Base-by-base conservation (phyloP, 1,284 basidiomycete species). In the Rhizopogon hawkerae region DNA sequence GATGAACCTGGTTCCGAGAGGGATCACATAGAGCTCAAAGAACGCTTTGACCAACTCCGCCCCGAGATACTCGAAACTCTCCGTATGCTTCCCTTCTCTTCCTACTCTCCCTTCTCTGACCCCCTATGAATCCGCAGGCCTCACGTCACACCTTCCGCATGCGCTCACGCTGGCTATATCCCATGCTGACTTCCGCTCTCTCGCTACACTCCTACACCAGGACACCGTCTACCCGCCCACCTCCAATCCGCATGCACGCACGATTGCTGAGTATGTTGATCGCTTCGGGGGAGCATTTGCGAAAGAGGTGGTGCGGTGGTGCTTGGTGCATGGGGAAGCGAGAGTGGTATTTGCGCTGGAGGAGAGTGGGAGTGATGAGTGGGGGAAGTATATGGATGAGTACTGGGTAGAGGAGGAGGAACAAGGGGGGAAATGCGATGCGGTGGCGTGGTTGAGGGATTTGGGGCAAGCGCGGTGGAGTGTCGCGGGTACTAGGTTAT, bases 361-460 rank as follows among this genome's bases (percentile, higher is more conserved):
- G 39, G 60, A 49, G 8, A 43, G 41, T 21, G 41, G 41, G 16
- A 43, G 29, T 7, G 41, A 8, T 5, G 45, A 55, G 34, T 57
- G 56, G 52, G 52, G 47, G 23, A 65, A 65, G 0, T 80, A 90
- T 45, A 72, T 98, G 52, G 85, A 89, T 56, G 73, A 73, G 35
- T 94, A 89, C 68, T 89, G 98, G 60, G 68, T 71, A 18, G 64
- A 64, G 3, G 61, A 50, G 4, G 55, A 60, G 16, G 53, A 49
- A 3, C 33, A 37, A 11, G 38, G 26, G 11, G 35, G 31, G 1
- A 51, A 14, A 34, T 46, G 54, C 34, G 63, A 64, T 37, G 69
- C 79, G 13, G 77, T 93, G 42, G 86, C 89, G 0, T 98, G 95
- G 96, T 74, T 98, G 38, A 89, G 98, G 64, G 84, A 96, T 65